Evolutionary conservation across 2,329 filamentous ascomycete species (phyloP).

Genomic region (Aspergillus calidoustus): DNA sequence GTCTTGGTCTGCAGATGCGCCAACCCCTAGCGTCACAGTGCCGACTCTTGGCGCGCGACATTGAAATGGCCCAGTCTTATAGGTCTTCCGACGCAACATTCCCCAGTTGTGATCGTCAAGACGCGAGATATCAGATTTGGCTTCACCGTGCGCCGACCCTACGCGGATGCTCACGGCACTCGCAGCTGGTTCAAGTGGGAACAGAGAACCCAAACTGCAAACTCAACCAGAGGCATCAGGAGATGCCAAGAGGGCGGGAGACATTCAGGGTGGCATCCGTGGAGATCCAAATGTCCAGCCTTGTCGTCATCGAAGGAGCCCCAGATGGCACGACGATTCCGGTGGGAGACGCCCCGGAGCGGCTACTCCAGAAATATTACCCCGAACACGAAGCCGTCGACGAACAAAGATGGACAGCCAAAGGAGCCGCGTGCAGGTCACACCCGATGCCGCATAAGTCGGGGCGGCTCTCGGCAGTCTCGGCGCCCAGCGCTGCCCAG

Average conservation of each 20-base stretch:
- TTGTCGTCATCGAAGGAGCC: neutral
- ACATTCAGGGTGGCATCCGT: neutral
- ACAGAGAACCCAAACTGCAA: neutral
- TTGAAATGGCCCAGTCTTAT: neutral
- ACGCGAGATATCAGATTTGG: neutral
- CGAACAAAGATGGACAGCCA: neutral
- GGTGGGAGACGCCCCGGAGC: neutral
- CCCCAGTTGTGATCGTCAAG: neutral
- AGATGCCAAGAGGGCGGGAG: neutral
- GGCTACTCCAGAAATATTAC: neutral
- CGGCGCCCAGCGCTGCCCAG: slow-evolving; percentile 7
- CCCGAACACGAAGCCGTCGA: neutral
- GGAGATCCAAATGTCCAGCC: neutral
- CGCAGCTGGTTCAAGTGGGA: neutral
- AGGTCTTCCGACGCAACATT: neutral
- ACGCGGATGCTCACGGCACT: neutral
- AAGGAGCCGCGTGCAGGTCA: neutral
- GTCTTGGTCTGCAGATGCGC: slow-evolving; percentile 6
- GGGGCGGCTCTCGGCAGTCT: slow-evolving; percentile 1
- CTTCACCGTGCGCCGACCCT: neutral
- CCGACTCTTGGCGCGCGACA: neutral
- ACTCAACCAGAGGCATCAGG: neutral
- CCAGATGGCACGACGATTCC: neutral
- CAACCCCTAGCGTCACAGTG: neutral
- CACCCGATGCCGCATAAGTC: neutral